Evolutionary conservation across 2,329 filamentous ascomycete genomes (phyloP).

Genomic region (Metarhizium humberi): DNA sequence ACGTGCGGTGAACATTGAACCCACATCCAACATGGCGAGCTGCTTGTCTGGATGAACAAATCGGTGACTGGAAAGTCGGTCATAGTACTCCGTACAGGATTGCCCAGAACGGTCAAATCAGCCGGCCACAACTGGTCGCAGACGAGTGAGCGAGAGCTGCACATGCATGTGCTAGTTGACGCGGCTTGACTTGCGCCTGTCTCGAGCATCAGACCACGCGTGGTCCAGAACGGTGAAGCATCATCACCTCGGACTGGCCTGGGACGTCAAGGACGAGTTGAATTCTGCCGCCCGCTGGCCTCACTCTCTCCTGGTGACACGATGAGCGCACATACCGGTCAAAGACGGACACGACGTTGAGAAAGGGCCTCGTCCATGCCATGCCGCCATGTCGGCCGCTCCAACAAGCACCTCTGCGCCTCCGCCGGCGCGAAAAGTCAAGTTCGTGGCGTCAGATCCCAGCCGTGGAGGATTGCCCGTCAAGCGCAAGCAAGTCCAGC

Average conservation of each 20-base stretch:
- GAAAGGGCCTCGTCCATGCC: not conserved
- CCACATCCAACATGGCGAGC: no score
- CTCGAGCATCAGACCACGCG: not conserved
- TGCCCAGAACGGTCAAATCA: not conserved
- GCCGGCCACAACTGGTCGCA: not conserved
- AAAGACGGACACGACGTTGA: not conserved
- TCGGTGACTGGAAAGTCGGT: not conserved
- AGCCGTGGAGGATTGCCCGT: conserved; percentile 40
- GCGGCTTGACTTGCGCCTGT: not conserved
- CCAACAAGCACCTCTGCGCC: conserved; percentile 4
- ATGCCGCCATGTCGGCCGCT: conserved; percentile 14
- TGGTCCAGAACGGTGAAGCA: not conserved
- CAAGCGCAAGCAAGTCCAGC: conserved; percentile 50
- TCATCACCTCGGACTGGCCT: not conserved
- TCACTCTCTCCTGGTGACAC: not conserved
- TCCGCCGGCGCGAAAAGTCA: conserved; percentile 27
- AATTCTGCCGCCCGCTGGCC: not conserved
- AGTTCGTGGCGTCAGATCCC: conserved; percentile 47
- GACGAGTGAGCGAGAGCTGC: not conserved
- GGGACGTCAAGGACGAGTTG: not conserved
- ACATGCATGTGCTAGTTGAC: not conserved
- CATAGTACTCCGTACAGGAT: not conserved
- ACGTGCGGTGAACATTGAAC: no score
- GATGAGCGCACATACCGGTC: not conserved
- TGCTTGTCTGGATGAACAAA: not conserved